Conservation (phyloP, 106 monocot species). For the Dendrobium nobile region DNA sequence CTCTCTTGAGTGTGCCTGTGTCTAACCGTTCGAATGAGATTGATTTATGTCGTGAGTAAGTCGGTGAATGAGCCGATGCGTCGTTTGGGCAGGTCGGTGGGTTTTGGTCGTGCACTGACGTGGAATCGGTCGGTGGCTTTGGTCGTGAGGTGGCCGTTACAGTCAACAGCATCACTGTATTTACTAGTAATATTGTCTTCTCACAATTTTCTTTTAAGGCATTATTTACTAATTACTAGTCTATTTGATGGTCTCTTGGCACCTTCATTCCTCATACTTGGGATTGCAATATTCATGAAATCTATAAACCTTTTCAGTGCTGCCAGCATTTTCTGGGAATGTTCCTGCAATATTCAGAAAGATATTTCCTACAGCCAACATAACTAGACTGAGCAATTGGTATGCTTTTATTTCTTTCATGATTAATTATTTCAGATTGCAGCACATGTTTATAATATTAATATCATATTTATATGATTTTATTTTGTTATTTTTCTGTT, state of each 20-base stretch:
- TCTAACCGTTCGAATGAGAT: no score
- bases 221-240: not conserved
- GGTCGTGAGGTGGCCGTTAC: no score
- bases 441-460: not conserved
- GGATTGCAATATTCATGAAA: slow-evolving; percentile 1
- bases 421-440: not conserved
- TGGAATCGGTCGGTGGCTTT: no score
- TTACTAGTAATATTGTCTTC: not conserved
- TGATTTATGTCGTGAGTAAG: no score
- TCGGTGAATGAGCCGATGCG: no score
- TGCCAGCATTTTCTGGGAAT: slow-evolving; percentile 98
- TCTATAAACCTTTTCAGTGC: slow-evolving; percentile 41
- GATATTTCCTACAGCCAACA: slow-evolving; percentile 73
- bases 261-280: not conserved
- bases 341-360: slow-evolving; percentile 74
- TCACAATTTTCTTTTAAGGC: not conserved
- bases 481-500: not conserved
- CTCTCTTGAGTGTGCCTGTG: no score
- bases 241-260: not conserved
- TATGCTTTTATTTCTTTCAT: slow-evolving; percentile 20
- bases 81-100: no score
- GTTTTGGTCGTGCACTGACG: no score
- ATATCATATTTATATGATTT: not conserved
- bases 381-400: slow-evolving; percentile 90
- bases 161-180: not conserved